phyloP scores from a whole-genome alignment of 306 rosid species.

The Lotus japonicus region DNA sequence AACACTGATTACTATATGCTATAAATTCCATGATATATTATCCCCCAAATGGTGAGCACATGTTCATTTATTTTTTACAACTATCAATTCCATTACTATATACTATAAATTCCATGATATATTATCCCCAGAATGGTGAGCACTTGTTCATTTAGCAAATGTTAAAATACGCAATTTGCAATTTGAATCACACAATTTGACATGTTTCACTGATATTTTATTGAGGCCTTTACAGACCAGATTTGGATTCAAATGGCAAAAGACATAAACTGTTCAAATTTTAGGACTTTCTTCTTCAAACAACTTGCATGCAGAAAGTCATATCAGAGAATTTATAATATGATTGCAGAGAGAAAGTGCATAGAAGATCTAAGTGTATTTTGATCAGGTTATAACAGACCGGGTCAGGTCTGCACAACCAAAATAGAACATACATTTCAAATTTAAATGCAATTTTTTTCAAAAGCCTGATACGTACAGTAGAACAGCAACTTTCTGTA shows the following conservation, averaged over 20 bases:
- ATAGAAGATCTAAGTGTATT: neutral
- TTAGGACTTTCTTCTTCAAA: neutral
- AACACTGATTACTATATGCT: no score
- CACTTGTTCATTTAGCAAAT: neutral
- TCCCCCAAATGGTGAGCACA: no score
- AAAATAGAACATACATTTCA: neutral
- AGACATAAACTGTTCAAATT: neutral
- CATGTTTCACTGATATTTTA: neutral
- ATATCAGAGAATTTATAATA: neutral
- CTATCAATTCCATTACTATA: neutral
- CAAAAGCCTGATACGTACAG: neutral
- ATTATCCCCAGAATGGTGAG: neutral
- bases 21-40: no score
- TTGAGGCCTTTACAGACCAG: neutral
- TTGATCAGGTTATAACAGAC: neutral
- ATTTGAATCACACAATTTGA: neutral
- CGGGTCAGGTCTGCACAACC: neutral
- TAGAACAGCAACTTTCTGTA: neutral
- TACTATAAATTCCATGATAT: neutral
- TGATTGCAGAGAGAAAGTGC: neutral
- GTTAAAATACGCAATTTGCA: neutral
- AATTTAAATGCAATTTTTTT: neutral
- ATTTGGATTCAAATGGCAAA: neutral
- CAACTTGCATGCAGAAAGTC: neutral
- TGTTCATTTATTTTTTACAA: no score